Evolutionary conservation across 2,329 filamentous ascomycete species (phyloP), one percentile per base, ranked within the genome.

Genomic region (Plectosphaerella cucumerina): DNA sequence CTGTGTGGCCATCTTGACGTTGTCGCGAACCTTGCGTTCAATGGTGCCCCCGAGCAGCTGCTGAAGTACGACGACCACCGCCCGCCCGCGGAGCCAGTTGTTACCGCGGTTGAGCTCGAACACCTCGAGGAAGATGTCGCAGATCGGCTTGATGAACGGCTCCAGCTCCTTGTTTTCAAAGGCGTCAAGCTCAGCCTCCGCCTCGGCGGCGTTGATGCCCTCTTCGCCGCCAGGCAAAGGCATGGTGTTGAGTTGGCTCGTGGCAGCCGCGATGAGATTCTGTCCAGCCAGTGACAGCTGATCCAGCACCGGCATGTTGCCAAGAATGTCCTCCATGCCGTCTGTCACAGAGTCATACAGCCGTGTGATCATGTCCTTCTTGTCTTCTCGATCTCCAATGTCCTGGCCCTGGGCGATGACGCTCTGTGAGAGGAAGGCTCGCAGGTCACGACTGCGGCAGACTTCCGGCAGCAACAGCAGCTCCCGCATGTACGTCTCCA

Each of bases 71-170:
- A 99, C 91, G 5, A 99, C 93, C 2, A 97, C 94, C 0, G 94
- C 94, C 20, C 94, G 85, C 1, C 94, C 95, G 39, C 95, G 88
- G 4, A 99, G 82, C 95, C 94, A 99, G 68, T 96, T 97, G 69
- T 95, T 97, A 39, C 93, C 92, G 54, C 87, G 86, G 67, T 97
- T 96, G 37, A 99, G 80, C 63, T 96, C 92, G 63, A 99, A 99
- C 0, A 91, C 83, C 65, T 99, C 94, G 15, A 99, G 81, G 70
- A 99, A 99, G 53, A 99, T 86, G 67, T 99, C 94, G 69, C 92
- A 97, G 55, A 99, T 97, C 4, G 94, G 95, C 66, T 97, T 99
- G 61, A 99, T 94, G 62, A 99, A 97, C 1, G 94, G 94, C 64
- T 96, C 91, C 2, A 91, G 77, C 60, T 96, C 90, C 61, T 85